Evolutionary conservation across 805 yeast genomes (phyloP).

Genomic region (Ogataea neopini): DNA sequence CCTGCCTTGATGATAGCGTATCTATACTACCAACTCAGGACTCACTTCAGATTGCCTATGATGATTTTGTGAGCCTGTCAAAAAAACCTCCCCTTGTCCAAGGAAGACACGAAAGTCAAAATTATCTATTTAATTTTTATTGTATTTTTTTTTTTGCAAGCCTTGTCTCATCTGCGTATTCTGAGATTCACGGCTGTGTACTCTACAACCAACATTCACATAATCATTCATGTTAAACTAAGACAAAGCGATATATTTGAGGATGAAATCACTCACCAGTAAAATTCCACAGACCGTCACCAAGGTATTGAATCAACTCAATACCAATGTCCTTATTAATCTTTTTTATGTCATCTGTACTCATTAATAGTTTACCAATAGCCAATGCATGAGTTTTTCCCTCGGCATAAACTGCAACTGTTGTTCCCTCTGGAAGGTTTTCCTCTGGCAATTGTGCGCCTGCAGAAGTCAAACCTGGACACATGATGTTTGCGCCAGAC

Average conservation of each 20-base stretch:
- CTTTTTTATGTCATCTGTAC: slow-evolving; percentile 82
- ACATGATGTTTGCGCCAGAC: slow-evolving; percentile 97
- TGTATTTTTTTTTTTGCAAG: neutral
- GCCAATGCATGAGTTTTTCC: slow-evolving; percentile 92
- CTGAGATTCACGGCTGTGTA: slow-evolving; percentile 2
- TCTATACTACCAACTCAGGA: too few relatives aligned
- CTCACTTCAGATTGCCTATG: too few relatives aligned
- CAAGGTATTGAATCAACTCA: slow-evolving; percentile 78
- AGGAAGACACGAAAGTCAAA: slow-evolving; percentile 2
- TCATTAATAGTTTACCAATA: slow-evolving; percentile 83
- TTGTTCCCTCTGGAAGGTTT: slow-evolving; percentile 61
- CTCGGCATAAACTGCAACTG: slow-evolving; percentile 85
- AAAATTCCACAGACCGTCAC: slow-evolving; percentile 85
- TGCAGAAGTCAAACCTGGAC: slow-evolving; percentile 87
- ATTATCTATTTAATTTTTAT: neutral
- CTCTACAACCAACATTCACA: neutral
- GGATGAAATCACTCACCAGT: slow-evolving; percentile 40
- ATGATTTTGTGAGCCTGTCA: neutral
- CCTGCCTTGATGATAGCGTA: neutral
- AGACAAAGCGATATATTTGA: neutral
- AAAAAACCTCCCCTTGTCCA: neutral
- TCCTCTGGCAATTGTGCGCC: slow-evolving; percentile 85
- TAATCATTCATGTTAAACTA: slow-evolving; percentile 5
- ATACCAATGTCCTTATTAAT: slow-evolving; percentile 88
- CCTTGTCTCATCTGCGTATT: neutral